Evolutionary conservation across 768 basidiomycete species (phyloP), one percentile per base, ranked within the genome.

Genomic region (Trametes sanguinea): DNA sequence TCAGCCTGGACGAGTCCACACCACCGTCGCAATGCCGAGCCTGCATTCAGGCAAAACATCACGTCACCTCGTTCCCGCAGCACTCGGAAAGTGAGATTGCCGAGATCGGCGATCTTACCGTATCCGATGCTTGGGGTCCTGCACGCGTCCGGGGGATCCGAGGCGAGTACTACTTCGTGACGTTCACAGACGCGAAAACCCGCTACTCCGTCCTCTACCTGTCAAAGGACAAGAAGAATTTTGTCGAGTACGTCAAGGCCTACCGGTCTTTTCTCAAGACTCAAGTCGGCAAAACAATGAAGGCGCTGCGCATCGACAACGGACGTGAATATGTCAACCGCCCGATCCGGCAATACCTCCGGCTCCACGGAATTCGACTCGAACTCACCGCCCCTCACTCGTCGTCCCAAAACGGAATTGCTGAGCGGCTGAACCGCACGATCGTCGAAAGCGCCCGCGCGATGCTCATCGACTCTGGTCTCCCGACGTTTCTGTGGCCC

Each of bases 401-500:
- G 1, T 69, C 67, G 3, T 51, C 66, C 29, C 72, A 72, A 11
- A 72, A 73, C 42, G 69, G 72, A 5, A 59, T 68, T 11, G 62
- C 71, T 0, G 65, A 72, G 47, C 64, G 65, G 7, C 29, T 45
- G 6, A 60, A 62, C 51, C 64, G 46, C 7, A 69, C 64, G 13
- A 3, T 59, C 16, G 3, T 44, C 37, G 17, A 60, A 1, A 6
- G 2, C 16, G 57, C n/a, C 2, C 45, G 51, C 17, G 47, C 62
- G 2, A 55, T 64, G 29, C 53, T 60, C 6, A 5, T 55, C 33
- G 52, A 40, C 67, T 70, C 72, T 35, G 69, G 74, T 0, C 54
- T 81, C 2, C 79, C 78, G 1, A 65, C 63, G 16, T 66, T 39
- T 32, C 67, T 81, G 0, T 83, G 79, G 81, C 76, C 73, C 2